phyloP scores from a whole-genome alignment of 2,329 filamentous ascomycete species.

The Aspergillus piperis region DNA sequence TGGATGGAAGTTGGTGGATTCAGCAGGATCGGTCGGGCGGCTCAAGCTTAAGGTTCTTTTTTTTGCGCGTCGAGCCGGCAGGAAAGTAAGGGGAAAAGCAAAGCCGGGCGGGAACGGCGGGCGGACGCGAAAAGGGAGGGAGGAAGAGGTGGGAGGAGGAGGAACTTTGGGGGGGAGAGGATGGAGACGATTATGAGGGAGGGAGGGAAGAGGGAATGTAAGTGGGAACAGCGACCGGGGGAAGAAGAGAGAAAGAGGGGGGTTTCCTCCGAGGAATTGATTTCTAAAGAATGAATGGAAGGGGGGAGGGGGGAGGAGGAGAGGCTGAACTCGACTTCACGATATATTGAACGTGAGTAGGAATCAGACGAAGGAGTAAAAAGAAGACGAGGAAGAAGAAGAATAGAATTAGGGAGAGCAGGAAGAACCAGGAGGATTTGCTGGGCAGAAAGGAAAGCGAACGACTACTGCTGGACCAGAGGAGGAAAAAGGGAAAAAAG shows the following conservation, averaged over 20 bases:
- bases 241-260: conserved; percentile 1
- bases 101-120: conserved; percentile 3
- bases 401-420: background rate
- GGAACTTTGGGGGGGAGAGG: conserved; percentile 2
- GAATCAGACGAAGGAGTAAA: background rate
- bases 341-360: too few relatives aligned
- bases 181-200: conserved; percentile 13
- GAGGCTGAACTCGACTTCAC: background rate
- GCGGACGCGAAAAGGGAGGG: conserved; percentile 13
- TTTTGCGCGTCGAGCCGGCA: conserved; percentile 16
- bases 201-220: conserved; percentile 11
- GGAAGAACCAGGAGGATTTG: background rate
- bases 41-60: conserved; percentile 11
- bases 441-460: background rate
- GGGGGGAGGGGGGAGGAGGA: background rate
- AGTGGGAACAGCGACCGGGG: conserved; percentile 7
- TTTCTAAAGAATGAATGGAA: conserved; percentile 3
- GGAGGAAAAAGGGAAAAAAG: background rate
- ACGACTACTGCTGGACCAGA: background rate
- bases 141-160: conserved; percentile 5
- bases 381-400: background rate
- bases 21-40: conserved; percentile 5
- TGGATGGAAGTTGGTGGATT: background rate
- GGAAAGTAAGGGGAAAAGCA: conserved; percentile 16
- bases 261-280: background rate